phyloP scores from a whole-genome alignment of 2,329 filamentous ascomycete species.

The Microdochium bolleyi region DNA sequence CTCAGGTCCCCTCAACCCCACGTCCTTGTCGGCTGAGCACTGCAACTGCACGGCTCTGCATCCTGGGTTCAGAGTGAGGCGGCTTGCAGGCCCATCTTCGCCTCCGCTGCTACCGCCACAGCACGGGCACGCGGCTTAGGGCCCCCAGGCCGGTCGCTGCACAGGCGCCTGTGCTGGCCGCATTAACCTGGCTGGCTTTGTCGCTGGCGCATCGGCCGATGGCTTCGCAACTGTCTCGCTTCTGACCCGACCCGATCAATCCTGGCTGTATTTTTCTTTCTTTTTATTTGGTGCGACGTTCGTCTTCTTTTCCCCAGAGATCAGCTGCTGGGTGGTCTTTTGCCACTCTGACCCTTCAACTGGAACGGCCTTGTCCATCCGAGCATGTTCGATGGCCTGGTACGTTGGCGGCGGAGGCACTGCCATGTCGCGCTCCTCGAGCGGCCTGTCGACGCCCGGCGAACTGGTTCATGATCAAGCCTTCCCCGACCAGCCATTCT shows the following conservation, averaged over 20 bases:
- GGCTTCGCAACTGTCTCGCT: no score
- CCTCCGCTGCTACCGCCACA: neutral
- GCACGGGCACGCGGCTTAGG: neutral
- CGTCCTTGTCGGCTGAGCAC: neutral
- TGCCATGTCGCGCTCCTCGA: conserved; percentile 22
- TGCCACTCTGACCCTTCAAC: neutral
- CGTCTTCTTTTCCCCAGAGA: no score
- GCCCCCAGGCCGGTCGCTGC: neutral
- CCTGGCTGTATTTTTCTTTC: no score
- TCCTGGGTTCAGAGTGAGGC: neutral
- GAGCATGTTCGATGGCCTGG: conserved; percentile 27
- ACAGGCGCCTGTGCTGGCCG: no score
- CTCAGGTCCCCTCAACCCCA: neutral
- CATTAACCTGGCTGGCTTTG: no score
- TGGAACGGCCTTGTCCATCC: conserved; percentile 7
- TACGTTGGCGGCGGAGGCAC: conserved; percentile 18
- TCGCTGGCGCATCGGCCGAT: neutral
- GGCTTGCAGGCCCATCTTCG: neutral
- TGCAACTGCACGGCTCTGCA: neutral
- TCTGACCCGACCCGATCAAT: no score
- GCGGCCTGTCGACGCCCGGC: conserved; percentile 18
- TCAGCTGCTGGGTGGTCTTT: neutral
- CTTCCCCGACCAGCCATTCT: conserved; percentile 15
- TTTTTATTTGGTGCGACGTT: no score
- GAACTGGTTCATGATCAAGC: conserved; percentile 3